A percentile compares a stretch with the other conserved stretches of the same genome.
Evolutionary conservation across 345 rosid species (phyloP).

Genomic region (Citrus glauca): DNA sequence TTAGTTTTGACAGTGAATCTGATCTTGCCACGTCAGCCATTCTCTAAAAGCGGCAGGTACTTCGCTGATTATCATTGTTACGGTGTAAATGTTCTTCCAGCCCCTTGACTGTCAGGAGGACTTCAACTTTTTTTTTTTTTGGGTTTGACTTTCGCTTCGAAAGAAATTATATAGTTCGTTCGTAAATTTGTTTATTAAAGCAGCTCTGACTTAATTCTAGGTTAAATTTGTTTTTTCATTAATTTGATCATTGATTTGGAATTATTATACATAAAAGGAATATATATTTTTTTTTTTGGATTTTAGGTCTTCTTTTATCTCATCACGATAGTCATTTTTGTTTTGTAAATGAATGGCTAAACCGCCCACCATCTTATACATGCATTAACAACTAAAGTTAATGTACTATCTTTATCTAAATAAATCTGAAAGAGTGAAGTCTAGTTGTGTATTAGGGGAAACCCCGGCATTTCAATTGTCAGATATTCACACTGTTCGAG

Average conservation of each 20-base stretch:
- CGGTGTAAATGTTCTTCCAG: too few relatives aligned
- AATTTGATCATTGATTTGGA: neutral
- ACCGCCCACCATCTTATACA: too few relatives aligned
- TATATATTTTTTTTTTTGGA: too few relatives aligned
- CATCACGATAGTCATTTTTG: neutral
- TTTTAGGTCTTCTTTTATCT: neutral
- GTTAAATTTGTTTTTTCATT: neutral
- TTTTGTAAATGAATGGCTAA: too few relatives aligned
- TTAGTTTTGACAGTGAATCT: neutral
- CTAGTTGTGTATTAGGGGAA: too few relatives aligned
- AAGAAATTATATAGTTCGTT: neutral
- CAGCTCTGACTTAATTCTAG: neutral
- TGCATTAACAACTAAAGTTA: too few relatives aligned
- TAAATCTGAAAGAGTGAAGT: too few relatives aligned
- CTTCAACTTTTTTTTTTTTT: neutral
- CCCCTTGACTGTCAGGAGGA: neutral
- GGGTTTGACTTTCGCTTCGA: too few relatives aligned
- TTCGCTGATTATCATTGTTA: neutral
- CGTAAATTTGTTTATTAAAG: neutral
- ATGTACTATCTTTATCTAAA: too few relatives aligned
- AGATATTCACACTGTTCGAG: too few relatives aligned
- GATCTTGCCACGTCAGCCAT: conserved; percentile 6
- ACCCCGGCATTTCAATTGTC: too few relatives aligned
- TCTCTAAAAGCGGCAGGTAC: neutral
- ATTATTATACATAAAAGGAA: too few relatives aligned